Evolutionary conservation across 441 rosid species (phyloP).

Genomic region (Pelargonium exstipulatum): DNA sequence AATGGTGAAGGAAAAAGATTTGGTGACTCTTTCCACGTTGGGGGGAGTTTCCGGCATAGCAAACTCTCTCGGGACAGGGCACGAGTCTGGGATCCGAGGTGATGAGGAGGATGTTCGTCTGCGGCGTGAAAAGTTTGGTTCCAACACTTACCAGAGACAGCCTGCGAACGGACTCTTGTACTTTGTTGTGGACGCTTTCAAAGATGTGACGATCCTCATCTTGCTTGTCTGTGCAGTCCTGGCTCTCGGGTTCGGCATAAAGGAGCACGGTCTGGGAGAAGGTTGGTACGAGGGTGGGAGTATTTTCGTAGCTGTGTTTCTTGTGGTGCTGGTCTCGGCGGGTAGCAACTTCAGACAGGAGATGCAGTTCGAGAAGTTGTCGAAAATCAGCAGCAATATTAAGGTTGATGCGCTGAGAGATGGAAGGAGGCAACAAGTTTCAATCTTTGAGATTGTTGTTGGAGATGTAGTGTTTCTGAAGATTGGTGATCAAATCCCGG

Average conservation of each 20-base stretch:
- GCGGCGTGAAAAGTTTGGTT: slow-evolving; percentile 45
- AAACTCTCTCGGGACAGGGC: slow-evolving; percentile 32
- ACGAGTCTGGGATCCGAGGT: slow-evolving; percentile 34
- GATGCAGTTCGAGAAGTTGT: slow-evolving; percentile 62
- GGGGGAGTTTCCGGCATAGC: slow-evolving; percentile 40
- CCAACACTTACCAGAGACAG: slow-evolving; percentile 56
- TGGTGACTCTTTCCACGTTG: slow-evolving; percentile 23
- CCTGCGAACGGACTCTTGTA: slow-evolving; percentile 48
- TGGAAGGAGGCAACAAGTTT: slow-evolving; percentile 42
- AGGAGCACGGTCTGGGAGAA: slow-evolving; percentile 46
- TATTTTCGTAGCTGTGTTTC: slow-evolving; percentile 63
- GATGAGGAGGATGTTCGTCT: slow-evolving; percentile 28
- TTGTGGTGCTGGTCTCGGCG: slow-evolving; percentile 62
- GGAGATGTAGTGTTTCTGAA: slow-evolving; percentile 63
- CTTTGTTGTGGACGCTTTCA: slow-evolving; percentile 55
- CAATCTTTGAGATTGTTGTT: slow-evolving; percentile 65
- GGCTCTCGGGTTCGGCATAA: slow-evolving; percentile 63
- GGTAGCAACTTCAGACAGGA: slow-evolving; percentile 64
- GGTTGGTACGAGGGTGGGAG: slow-evolving; percentile 91
- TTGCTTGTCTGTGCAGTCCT: slow-evolving; percentile 58
- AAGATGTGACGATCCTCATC: slow-evolving; percentile 58
- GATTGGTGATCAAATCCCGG: slow-evolving; percentile 73
- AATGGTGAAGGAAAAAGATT: slow-evolving; percentile 39
- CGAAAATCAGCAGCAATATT: slow-evolving; percentile 50
- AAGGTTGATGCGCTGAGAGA: slow-evolving; percentile 51